Conservation (phyloP, 202 grass and related monocot species). For the Setaria italica region DNA sequence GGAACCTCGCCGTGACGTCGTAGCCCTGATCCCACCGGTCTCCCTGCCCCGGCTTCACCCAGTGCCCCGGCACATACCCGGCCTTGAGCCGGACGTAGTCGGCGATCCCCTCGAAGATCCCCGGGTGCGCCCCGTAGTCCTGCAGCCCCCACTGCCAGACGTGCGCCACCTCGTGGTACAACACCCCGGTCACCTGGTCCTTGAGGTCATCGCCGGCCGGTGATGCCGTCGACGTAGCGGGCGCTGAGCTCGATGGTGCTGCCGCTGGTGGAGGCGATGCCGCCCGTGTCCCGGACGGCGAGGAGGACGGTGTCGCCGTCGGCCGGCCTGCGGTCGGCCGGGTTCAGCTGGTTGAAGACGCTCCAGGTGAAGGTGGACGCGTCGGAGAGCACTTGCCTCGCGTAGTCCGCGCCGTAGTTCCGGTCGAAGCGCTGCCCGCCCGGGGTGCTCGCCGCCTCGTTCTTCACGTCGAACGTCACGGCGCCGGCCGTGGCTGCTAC, state of each 20-base stretch:
- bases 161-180: constrained; percentile 74
- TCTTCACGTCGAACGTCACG: constrained; percentile 62
- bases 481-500: constrained; percentile 26
- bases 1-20: constrained; percentile 67
- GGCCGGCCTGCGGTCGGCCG: constrained; percentile 47
- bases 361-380: constrained; percentile 74
- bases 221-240: constrained; percentile 53
- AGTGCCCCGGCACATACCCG: constrained; percentile 48
- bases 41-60: constrained; percentile 55
- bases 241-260: constrained; percentile 61
- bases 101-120: constrained; percentile 71
- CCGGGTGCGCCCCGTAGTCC: neutral
- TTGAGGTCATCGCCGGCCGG: constrained; percentile 55
- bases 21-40: constrained; percentile 64
- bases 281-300: constrained; percentile 37
- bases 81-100: constrained; percentile 77
- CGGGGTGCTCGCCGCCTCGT: constrained; percentile 58
- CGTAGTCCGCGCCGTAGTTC: constrained; percentile 61
- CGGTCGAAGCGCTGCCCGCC: constrained; percentile 68
- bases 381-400: constrained; percentile 60
- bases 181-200: constrained; percentile 55
- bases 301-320: constrained; percentile 41
- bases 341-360: constrained; percentile 54
- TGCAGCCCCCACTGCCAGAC: constrained; percentile 80
- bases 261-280: constrained; percentile 53